Evolutionary conservation across 2,329 filamentous ascomycete genomes (phyloP).

Genomic region (Chalara sp.): DNA sequence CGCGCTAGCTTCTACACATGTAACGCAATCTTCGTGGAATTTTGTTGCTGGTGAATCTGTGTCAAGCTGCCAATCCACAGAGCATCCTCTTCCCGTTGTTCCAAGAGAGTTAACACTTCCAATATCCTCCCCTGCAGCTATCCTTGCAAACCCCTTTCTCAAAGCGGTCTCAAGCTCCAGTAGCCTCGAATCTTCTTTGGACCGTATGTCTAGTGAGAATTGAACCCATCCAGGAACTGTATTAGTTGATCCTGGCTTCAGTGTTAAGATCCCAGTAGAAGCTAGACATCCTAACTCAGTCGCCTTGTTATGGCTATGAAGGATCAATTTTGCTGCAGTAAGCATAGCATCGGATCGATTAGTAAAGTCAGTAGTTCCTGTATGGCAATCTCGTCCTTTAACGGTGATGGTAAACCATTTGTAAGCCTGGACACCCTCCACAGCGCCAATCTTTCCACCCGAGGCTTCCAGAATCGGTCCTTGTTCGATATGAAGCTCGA

Average conservation of each 20-base stretch:
- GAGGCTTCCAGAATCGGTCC: conserved; percentile 65
- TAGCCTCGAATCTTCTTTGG: conserved; percentile 48
- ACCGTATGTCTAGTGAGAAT: conserved; percentile 63
- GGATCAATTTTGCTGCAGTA: conserved; percentile 60
- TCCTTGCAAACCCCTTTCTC: conserved; percentile 48
- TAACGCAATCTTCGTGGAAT: conserved; percentile 63
- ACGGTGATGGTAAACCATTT: conserved; percentile 66
- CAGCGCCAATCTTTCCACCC: conserved; percentile 59
- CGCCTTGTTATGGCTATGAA: conserved; percentile 58
- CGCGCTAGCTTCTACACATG: conserved; percentile 55
- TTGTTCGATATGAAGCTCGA: conserved; percentile 82
- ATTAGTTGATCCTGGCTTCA: conserved; percentile 64
- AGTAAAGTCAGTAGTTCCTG: conserved; percentile 64
- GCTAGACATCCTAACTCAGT: conserved; percentile 53
- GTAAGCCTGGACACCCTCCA: conserved; percentile 68
- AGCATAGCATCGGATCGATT: conserved; percentile 63
- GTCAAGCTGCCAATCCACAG: conserved; percentile 53
- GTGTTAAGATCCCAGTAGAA: conserved; percentile 58
- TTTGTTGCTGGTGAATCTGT: conserved; percentile 53
- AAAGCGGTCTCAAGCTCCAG: conserved; percentile 50
- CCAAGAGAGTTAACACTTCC: conserved; percentile 36
- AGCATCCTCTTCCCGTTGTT: conserved; percentile 42
- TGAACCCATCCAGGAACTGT: conserved; percentile 63
- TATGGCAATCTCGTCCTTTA: conserved; percentile 62
- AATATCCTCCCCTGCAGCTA: conserved; percentile 51